These are phyloP conservation scores for Laetiporus sulphureus DNA, from an alignment of 1,284 basidiomycete species.

Conservation along the genomic window DNA sequence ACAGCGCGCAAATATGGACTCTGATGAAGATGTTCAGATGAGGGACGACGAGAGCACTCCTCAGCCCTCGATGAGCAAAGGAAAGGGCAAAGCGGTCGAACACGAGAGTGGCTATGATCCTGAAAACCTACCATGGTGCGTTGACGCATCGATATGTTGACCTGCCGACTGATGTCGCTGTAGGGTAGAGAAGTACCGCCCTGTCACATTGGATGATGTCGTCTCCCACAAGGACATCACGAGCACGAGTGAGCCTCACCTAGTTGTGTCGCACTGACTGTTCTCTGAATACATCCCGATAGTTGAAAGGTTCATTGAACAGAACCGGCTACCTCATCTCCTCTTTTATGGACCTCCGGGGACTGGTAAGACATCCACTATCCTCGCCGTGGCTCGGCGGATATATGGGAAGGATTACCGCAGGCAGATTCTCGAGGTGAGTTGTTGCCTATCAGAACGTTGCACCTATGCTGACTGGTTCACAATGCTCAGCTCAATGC, in stretches of 20 bases:
- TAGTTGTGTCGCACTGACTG: background rate
- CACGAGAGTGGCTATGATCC: slow-evolving; percentile 35
- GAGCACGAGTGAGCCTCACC: slow-evolving; percentile 64
- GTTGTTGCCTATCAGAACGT: slow-evolving; percentile 12
- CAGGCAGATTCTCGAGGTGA: slow-evolving; percentile 93
- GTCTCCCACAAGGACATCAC: slow-evolving; percentile 95
- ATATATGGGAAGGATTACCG: slow-evolving; percentile 82
- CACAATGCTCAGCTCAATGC: slow-evolving; percentile 73
- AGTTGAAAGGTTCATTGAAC: slow-evolving; percentile 97
- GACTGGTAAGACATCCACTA: slow-evolving; percentile 97
- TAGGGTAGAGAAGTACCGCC: slow-evolving; percentile 96
- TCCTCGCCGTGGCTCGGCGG: slow-evolving; percentile 91
- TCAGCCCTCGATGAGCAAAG: slow-evolving; percentile 37
- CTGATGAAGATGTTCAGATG: slow-evolving; percentile 49
- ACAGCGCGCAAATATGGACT: slow-evolving; percentile 36
- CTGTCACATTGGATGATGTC: slow-evolving; percentile 83
- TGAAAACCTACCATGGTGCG: slow-evolving; percentile 72
- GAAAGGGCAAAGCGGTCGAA: slow-evolving; percentile 60
- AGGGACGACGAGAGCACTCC: slow-evolving; percentile 39
- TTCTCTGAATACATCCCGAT: slow-evolving; percentile 1
- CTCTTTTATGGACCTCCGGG: slow-evolving; percentile 98
- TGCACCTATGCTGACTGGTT: background rate
- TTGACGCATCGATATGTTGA: background rate
- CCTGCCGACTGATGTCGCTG: background rate
- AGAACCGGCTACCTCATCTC: slow-evolving; percentile 90